phyloP scores from a whole-genome alignment of 805 yeast species.

The Grigorovia yakushimaensis region DNA sequence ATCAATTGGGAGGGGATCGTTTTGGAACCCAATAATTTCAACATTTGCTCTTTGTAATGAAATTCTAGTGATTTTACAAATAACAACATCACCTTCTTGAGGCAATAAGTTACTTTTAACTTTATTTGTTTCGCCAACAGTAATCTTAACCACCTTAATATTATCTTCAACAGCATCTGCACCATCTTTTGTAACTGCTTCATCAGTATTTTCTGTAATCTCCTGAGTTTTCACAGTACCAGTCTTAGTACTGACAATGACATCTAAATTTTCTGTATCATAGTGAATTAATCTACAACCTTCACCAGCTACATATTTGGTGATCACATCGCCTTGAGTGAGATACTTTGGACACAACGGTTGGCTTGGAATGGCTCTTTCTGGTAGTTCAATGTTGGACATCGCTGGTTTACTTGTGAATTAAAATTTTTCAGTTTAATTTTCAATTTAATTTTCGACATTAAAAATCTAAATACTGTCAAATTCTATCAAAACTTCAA shows the following conservation, averaged over 20 bases:
- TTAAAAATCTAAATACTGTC: too few species aligned
- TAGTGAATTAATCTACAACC: conserved; percentile 51
- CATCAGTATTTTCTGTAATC: conserved; percentile 2
- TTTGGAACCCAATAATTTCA: conserved; percentile 64
- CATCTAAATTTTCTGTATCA: conserved; percentile 34
- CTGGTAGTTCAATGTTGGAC: conserved; percentile 25
- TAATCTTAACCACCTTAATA: conserved; percentile 2
- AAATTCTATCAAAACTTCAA: too few species aligned
- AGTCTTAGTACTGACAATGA: conserved; percentile 48
- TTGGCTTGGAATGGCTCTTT: conserved; percentile 71
- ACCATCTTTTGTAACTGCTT: conserved; percentile 5
- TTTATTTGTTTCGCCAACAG: conserved; percentile 5
- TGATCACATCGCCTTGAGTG: conserved; percentile 8
- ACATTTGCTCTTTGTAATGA: conserved; percentile 62
- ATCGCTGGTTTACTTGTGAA: not conserved
- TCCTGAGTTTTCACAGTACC: conserved; percentile 39
- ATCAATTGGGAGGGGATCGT: conserved; percentile 48
- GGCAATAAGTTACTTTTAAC: conserved; percentile 33
- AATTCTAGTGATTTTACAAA: conserved; percentile 63
- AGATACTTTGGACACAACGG: conserved; percentile 52
- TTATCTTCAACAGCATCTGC: conserved; percentile 6
- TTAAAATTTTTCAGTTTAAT: not conserved
- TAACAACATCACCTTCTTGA: conserved; percentile 72
- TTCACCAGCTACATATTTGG: conserved; percentile 45
- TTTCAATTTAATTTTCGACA: conserved; percentile 1